Evolutionary conservation across 179 eudicot species (phyloP).

Genomic region (Vitellaria paradoxa): DNA sequence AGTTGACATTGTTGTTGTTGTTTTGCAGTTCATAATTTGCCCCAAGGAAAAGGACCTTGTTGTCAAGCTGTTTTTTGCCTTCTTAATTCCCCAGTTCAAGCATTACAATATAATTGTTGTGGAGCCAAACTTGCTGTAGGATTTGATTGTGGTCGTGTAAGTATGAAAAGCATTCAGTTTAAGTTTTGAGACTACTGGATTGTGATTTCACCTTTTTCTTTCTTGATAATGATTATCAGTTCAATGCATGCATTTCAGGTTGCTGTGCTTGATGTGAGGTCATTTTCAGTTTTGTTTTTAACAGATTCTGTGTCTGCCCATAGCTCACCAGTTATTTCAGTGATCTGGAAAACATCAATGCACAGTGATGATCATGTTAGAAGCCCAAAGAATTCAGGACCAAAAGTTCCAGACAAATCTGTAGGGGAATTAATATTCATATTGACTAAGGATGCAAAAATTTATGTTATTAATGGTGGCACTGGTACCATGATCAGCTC

Average conservation of each 20-base stretch:
- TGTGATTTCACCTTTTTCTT: neutral
- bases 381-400: constrained; percentile 36
- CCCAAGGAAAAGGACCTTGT: constrained; percentile 46
- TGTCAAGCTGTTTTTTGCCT: constrained; percentile 56
- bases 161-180: constrained; percentile 23
- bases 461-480: constrained; percentile 47
- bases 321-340: constrained; percentile 48
- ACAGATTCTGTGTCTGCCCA: constrained; percentile 36
- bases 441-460: constrained; percentile 50
- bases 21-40: constrained; percentile 40
- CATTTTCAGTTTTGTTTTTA: constrained; percentile 52
- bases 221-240: neutral
- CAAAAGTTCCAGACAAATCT: constrained; percentile 32
- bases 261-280: constrained; percentile 59
- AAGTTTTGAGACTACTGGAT: neutral
- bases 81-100: constrained; percentile 50
- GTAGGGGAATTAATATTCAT: constrained; percentile 46
- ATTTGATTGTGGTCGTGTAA: constrained; percentile 67
- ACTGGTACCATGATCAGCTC: constrained; percentile 50
- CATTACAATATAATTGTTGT: constrained; percentile 43
- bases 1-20: neutral
- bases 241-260: constrained; percentile 43
- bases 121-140: constrained; percentile 81
- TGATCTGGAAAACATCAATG: constrained; percentile 32
- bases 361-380: constrained; percentile 24